Evolutionary conservation across 192 early-diverging fungal genomes (phyloP), one percentile per base, ranked within the genome.

Genomic region (Mortierella alpina): DNA sequence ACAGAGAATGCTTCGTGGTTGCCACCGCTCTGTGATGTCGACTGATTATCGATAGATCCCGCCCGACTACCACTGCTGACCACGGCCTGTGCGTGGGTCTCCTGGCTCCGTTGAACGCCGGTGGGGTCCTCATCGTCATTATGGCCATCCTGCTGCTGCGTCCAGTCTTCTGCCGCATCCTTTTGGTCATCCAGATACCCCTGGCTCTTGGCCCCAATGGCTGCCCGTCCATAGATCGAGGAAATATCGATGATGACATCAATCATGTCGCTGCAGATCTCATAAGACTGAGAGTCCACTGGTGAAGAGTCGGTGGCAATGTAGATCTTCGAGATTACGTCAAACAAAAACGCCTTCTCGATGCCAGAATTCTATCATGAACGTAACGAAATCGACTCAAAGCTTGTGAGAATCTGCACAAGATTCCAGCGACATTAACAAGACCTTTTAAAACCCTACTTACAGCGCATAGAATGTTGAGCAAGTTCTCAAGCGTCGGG

Each of bases 331-430:
- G 94, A 93, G 40, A 86, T 55, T 6, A 92, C 86, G 75, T 99
- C 97, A 70, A 99, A 96, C 58, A 99, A 83, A 73, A 96, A 98
- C 22, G 95, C 96, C 80, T 99, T 99, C 79, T 99, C 97, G 60
- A 99, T 94, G 10, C 93, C 93, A 22, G 97, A 97, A 69, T 93
- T 96, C 94, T 96, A 68, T 18, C 11, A 47, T n/a, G 39, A 4
- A 18, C 18, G 2, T 18, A 62, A 45, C 22, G 48, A 54, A 46
- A 31, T 42, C 42, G 20, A 22, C 15, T 40, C 17, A 18, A 20
- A 41, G 20, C 51, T 10, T 11, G 13, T 23, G 40, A 45, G 18
- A 14, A 63, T 20, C 14, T 63, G 49, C 18, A 14, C 12, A 44
- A 11, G 12, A n/a, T 44, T 1, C 13, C 20, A 22, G 14, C 9